A percentile compares a stretch with the other conserved stretches of the same genome.
phyloP scores from a whole-genome alignment of 345 rosid genomes.

The Viola odorata region DNA sequence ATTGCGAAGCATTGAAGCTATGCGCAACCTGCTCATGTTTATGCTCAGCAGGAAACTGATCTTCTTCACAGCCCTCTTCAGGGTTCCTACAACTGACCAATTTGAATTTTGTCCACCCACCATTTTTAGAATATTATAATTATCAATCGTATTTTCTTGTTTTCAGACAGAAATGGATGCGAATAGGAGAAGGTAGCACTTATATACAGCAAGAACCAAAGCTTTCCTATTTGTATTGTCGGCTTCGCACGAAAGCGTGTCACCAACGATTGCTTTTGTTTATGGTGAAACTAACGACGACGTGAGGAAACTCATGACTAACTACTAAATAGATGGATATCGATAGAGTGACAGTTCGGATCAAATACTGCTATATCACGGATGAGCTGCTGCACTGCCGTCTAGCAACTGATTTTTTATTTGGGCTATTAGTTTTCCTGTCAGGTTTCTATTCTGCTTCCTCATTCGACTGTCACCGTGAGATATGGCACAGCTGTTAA shows the following conservation, averaged over 20 bases:
- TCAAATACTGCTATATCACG: neutral
- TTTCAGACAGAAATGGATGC: too few relatives aligned
- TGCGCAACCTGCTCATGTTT: conserved; percentile 15
- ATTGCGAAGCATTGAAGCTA: conserved; percentile 5
- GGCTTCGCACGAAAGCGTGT: conserved; percentile 3
- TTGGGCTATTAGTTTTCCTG: neutral
- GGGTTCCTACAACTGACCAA: conserved; percentile 5
- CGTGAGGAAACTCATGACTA: neutral
- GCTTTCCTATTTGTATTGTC: too few relatives aligned
- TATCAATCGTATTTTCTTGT: too few relatives aligned
- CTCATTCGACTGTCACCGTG: neutral
- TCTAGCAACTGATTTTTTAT: too few relatives aligned
- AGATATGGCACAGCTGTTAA: neutral
- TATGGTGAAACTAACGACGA: neutral
- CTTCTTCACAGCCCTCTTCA: conserved; percentile 29
- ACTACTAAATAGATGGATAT: neutral
- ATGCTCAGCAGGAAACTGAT: conserved; percentile 11
- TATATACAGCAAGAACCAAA: too few relatives aligned
- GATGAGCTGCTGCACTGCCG: neutral
- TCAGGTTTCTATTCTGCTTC: neutral
- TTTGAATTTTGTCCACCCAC: conserved; percentile 4
- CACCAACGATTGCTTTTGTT: neutral
- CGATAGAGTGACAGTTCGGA: neutral
- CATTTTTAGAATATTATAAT: conserved; percentile 1
- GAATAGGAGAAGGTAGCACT: too few relatives aligned